Conservation (phyloP, 2,329 filamentous ascomycete species). For the Chaetomiaceae sp. region DNA sequence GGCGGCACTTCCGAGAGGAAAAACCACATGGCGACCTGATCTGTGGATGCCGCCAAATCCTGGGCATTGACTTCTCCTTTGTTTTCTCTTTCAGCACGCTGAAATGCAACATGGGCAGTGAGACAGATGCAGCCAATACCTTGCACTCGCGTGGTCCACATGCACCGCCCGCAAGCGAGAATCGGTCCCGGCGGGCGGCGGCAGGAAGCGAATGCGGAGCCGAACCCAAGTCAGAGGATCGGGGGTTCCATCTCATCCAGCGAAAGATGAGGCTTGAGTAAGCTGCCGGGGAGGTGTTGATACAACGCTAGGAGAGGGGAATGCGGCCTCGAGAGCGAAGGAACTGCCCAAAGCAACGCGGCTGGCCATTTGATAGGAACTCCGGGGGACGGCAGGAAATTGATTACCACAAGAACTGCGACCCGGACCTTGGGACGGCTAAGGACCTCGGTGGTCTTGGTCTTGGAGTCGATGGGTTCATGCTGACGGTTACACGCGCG, state of each 20-base stretch:
- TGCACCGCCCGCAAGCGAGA: neutral
- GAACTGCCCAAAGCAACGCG: conserved; percentile 3
- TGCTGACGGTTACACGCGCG: neutral
- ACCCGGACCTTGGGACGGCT: conserved; percentile 6
- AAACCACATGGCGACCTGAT: too few relatives aligned
- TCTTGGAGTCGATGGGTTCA: neutral
- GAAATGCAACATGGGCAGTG: conserved; percentile 7
- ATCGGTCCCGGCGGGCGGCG: conserved; percentile 1
- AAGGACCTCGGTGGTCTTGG: conserved; percentile 2
- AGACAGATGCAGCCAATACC: neutral
- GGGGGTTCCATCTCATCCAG: neutral
- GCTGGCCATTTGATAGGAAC: neutral
- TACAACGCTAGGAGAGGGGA: conserved; percentile 10
- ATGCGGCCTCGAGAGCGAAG: neutral
- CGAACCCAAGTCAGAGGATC: conserved; percentile 13
- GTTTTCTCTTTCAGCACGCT: too few relatives aligned
- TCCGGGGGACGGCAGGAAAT: conserved; percentile 16
- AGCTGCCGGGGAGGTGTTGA: neutral
- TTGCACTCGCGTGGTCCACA: too few relatives aligned
- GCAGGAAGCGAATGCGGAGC: conserved; percentile 9
- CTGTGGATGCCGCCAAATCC: too few relatives aligned
- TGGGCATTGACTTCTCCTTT: too few relatives aligned
- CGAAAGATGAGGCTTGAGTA: neutral
- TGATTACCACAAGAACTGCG: conserved; percentile 7
- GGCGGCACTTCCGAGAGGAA: too few relatives aligned